Evolutionary conservation across 192 early-diverging fungal genomes (phyloP).

Genomic region (Diversispora eburnea): DNA sequence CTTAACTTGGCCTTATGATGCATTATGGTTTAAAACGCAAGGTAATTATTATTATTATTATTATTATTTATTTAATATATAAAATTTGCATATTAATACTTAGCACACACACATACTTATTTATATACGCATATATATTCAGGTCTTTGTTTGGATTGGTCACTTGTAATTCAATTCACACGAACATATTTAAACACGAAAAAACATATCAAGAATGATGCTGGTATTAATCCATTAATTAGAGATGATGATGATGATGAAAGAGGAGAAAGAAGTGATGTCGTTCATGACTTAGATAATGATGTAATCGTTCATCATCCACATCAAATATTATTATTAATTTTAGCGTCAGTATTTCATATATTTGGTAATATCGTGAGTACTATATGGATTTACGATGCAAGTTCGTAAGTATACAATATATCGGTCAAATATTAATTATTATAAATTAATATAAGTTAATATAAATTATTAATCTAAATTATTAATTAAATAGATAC

Average conservation of each 20-base stretch:
- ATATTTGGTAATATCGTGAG: slow-evolving; percentile 40
- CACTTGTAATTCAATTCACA: slow-evolving; percentile 30
- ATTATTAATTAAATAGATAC: neutral
- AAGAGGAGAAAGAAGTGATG: neutral
- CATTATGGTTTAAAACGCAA: slow-evolving; percentile 42
- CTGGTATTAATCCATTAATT: no score
- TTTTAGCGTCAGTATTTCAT: slow-evolving; percentile 35
- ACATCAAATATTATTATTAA: slow-evolving; percentile 32
- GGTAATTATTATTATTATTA: no score
- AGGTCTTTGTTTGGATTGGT: slow-evolving; percentile 38
- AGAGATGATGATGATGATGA: neutral
- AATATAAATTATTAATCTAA: no score
- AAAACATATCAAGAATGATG: slow-evolving; percentile 17
- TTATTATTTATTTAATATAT: no score
- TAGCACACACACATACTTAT: no score
- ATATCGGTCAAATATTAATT: no score
- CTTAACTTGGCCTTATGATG: slow-evolving; percentile 37
- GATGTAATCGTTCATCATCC: slow-evolving; percentile 18
- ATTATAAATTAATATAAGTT: no score
- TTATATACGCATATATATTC: no score
- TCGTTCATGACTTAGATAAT: neutral
- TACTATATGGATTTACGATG: slow-evolving; percentile 32
- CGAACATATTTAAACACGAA: slow-evolving; percentile 30
- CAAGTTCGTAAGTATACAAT: neutral
- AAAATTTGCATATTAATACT: no score